phyloP scores from a whole-genome alignment of 1,284 basidiomycete genomes.

The Ustilago nuda region DNA sequence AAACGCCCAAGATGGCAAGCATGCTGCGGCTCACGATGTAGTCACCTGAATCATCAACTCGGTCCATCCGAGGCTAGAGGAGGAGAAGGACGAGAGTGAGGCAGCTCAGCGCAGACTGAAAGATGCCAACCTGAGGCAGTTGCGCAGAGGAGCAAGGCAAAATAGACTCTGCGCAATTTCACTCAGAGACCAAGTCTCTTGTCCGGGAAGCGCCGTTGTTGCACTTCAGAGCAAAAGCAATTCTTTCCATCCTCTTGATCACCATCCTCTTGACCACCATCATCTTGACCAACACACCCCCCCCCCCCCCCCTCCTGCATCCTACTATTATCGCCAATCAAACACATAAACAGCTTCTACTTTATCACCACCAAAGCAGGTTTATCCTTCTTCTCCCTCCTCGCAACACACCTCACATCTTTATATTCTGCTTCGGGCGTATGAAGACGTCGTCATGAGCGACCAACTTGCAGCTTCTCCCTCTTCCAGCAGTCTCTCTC shows the following conservation, averaged over 20 bases:
- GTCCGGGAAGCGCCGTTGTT: neutral
- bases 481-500: constrained; percentile 12
- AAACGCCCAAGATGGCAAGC: neutral
- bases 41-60: neutral
- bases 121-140: neutral
- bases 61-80: neutral
- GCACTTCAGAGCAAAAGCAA: neutral
- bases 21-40: too few relatives aligned
- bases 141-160: constrained; percentile 1
- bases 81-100: neutral
- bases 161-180: constrained; percentile 1
- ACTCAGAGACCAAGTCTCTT: neutral
- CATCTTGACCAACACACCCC: neutral
- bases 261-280: neutral
- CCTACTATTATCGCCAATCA: neutral
- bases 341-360: too few relatives aligned
- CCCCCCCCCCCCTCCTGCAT: neutral
- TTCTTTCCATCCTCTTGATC: neutral
- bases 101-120: neutral
- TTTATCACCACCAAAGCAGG: too few relatives aligned
- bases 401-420: neutral
- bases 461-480: constrained; percentile 13
- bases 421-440: neutral
- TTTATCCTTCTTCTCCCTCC: too few relatives aligned
- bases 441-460: constrained; percentile 31